phyloP scores from a whole-genome alignment of 148 eudicot genomes.

The Fagopyrum tataricum region DNA sequence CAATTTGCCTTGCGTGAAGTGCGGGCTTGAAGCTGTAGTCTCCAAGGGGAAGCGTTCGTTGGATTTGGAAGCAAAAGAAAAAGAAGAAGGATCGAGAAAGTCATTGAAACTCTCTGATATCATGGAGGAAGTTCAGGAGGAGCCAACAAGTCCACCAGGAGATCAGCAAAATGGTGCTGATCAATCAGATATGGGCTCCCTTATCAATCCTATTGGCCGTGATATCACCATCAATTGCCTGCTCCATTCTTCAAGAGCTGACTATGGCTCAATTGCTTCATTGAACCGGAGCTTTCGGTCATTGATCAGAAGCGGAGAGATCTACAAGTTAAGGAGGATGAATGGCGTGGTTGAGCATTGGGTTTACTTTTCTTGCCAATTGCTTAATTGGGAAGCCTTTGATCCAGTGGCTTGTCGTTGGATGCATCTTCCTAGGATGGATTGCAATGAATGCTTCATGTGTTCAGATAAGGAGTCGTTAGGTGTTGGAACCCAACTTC shows the following conservation, averaged over 20 bases:
- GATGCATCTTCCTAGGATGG: slow-evolving; percentile 21
- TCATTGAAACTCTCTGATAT: slow-evolving; percentile 7
- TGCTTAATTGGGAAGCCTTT: slow-evolving; percentile 30
- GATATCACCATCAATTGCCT: slow-evolving; percentile 18
- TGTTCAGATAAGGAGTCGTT: slow-evolving; percentile 57
- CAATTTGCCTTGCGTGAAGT: slow-evolving; percentile 12
- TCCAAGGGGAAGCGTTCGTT: slow-evolving; percentile 15
- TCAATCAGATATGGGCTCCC: slow-evolving; percentile 7
- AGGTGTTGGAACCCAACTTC: slow-evolving; percentile 68
- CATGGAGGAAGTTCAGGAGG: slow-evolving; percentile 1
- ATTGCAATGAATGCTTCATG: slow-evolving; percentile 24
- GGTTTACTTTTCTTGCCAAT: slow-evolving; percentile 34
- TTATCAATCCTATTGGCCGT: slow-evolving; percentile 14
- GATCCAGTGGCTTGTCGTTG: slow-evolving; percentile 27
- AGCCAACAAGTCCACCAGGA: neutral
- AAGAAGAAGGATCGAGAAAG: slow-evolving; percentile 2
- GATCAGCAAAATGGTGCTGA: neutral
- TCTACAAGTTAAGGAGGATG: slow-evolving; percentile 36
- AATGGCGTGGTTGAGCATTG: slow-evolving; percentile 20
- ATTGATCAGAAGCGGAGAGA: slow-evolving; percentile 24
- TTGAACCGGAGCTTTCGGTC: slow-evolving; percentile 16
- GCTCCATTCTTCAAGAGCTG: slow-evolving; percentile 13
- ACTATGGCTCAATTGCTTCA: slow-evolving; percentile 17
- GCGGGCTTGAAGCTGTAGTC: slow-evolving; percentile 11
- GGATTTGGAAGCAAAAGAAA: neutral